Conservation (phyloP, 805 yeast genomes). For the Cyberlindnera galapagoensis region DNA sequence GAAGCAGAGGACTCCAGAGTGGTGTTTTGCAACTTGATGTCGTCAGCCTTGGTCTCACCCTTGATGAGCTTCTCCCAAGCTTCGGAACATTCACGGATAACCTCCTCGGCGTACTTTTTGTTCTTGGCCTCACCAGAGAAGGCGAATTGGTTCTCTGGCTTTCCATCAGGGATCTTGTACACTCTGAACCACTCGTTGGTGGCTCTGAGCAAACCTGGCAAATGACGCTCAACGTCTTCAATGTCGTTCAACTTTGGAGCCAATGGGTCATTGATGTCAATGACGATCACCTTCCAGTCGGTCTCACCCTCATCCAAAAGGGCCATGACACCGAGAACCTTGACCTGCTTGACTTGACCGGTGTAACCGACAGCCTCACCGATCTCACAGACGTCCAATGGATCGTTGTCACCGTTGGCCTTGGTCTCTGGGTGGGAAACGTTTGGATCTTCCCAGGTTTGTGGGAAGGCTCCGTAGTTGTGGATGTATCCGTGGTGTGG, state of each 20-base stretch:
- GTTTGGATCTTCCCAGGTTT: constrained; percentile 44
- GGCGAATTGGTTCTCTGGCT: constrained; percentile 95
- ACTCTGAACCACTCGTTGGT: constrained; percentile 98
- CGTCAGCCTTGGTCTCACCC: constrained; percentile 60
- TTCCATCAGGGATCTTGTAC: constrained; percentile 97
- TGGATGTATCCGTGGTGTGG: constrained; percentile 98
- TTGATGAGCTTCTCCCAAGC: constrained; percentile 76
- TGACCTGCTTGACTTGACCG: constrained; percentile 80
- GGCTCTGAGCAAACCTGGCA: constrained; percentile 90
- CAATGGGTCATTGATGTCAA: constrained; percentile 76
- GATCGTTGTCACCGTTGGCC: constrained; percentile 78
- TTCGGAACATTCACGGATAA: constrained; percentile 73
- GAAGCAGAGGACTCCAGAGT: constrained; percentile 55
- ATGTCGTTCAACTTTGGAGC: constrained; percentile 83
- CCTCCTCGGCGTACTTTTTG: constrained; percentile 79
- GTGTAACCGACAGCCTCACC: constrained; percentile 60
- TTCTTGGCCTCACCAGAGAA: constrained; percentile 89
- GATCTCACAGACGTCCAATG: constrained; percentile 79
- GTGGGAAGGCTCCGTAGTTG: constrained; percentile 98
- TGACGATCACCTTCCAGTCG: constrained; percentile 89
- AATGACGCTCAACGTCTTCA: constrained; percentile 81
- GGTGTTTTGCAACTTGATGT: constrained; percentile 70
- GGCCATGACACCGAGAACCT: constrained; percentile 92
- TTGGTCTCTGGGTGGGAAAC: constrained; percentile 58
- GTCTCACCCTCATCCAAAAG: constrained; percentile 88